phyloP scores from a whole-genome alignment of 495 filamentous ascomycete species.

The Talaromyces stipitatus region DNA sequence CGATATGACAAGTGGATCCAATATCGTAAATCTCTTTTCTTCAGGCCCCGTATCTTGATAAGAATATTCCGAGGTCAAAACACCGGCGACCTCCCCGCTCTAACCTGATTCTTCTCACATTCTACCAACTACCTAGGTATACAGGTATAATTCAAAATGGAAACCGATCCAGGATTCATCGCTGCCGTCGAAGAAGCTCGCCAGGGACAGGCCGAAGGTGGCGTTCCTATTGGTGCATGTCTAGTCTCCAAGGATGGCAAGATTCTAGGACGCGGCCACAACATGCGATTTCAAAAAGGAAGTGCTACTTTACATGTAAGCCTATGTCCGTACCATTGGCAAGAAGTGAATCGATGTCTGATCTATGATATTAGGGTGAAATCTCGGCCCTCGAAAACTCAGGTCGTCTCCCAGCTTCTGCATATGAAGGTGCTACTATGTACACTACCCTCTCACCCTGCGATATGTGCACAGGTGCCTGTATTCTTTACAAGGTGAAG shows the following conservation, averaged over 20 bases:
- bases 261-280: conserved; percentile 74
- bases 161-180: conserved; percentile 41
- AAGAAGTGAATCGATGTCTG: not conserved
- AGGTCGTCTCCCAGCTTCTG: conserved; percentile 62
- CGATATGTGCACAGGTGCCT: conserved; percentile 84
- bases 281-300: conserved; percentile 71
- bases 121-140: too few relatives aligned
- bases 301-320: conserved; percentile 70
- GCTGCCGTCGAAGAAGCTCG: conserved; percentile 73
- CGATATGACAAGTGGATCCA: conserved; percentile 1
- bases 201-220: conserved; percentile 61
- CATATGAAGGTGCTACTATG: conserved; percentile 71
- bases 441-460: conserved; percentile 84
- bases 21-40: not conserved
- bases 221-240: conserved; percentile 75
- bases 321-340: not conserved
- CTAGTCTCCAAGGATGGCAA: conserved; percentile 62
- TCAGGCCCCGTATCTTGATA: not conserved
- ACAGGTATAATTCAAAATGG: conserved; percentile 21
- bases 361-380: conserved; percentile 52
- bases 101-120: not conserved
- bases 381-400: conserved; percentile 74
- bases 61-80: not conserved
- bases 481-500: conserved; percentile 67
- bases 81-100: not conserved